Percentiles rank a stretch among this genome's conserved stretches.
These are phyloP conservation scores for Dictyostelium purpureum DNA, from an alignment of 78 protist genomes.

Conservation along the genomic window DNA sequence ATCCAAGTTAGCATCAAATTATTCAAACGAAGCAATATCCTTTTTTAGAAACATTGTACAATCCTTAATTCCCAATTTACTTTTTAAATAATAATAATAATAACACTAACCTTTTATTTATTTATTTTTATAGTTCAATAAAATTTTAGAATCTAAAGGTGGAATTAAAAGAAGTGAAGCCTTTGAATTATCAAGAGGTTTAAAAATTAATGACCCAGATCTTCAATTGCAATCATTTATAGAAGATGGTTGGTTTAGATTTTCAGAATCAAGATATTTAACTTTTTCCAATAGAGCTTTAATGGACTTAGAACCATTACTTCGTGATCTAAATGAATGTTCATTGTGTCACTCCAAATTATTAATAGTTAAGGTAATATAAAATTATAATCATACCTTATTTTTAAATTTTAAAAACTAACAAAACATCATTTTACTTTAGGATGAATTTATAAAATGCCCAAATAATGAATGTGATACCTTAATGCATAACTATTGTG, in stretches of 20 bases:
- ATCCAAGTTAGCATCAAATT: too few relatives aligned
- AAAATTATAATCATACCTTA: neutral
- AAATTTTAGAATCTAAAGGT: too few relatives aligned
- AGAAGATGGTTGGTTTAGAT: slow-evolving; percentile 54
- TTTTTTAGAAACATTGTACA: too few relatives aligned
- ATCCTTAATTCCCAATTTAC: too few relatives aligned
- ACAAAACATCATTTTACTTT: neutral
- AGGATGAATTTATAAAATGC: slow-evolving; percentile 2
- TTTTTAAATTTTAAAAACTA: neutral
- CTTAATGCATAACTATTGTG: neutral
- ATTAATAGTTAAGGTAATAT: neutral
- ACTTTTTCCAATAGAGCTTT: slow-evolving; percentile 24
- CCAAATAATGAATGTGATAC: slow-evolving; percentile 1
- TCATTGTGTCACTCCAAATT: slow-evolving; percentile 17
- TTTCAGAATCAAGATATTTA: neutral
- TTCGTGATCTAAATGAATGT: slow-evolving; percentile 22
- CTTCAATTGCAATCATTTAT: neutral
- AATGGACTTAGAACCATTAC: slow-evolving; percentile 1
- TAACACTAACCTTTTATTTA: too few relatives aligned
- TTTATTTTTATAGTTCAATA: too few relatives aligned
- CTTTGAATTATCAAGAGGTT: too few relatives aligned
- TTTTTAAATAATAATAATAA: too few relatives aligned
- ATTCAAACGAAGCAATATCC: too few relatives aligned
- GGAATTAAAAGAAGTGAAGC: too few relatives aligned
- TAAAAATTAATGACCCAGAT: too few relatives aligned